Base-by-base conservation (phyloP, 2,329 filamentous ascomycete species). In the Ceratocystis smalleyi region DNA sequence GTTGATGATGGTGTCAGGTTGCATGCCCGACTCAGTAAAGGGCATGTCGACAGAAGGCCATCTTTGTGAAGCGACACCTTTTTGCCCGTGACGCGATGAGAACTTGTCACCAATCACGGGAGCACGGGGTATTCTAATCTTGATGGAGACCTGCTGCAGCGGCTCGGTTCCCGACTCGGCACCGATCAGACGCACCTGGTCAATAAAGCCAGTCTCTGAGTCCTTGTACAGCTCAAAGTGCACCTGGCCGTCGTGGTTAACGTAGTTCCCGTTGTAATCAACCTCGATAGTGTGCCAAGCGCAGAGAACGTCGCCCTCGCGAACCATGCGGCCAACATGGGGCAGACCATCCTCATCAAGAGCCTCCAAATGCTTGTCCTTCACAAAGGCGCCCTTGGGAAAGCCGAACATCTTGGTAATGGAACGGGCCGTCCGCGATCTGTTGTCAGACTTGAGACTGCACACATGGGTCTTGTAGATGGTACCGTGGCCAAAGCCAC, bases 81-180 rank as follows among this genome's bases (percentile, higher is more conserved):
- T 99, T 74, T 99, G 94, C 67, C 94, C 94, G 79, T 99, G 94
- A 68, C 94, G 87, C 59, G 94, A 99, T 10, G 94, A 97, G 78
- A 99, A 99, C 76, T 99, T 99, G 81, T 99, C 94, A 74, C 94
- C 94, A 66, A 99, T 96, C 69, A 96, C 81, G 5, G 94, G 94
- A 19, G 88, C 85, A 71, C 94, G 87, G 49, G 94, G 92, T 68
- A 97, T 82, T 43, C 94, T 88, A 70, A 96, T 87, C 76, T 96
- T 97, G 78, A 99, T 83, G 66, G 90, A 95, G 70, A 99, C 81
- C 15, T 87, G 86, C 76, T 97, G 92, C 68, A 87, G 84, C 2
- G 89, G 90, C 72, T 95, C 90, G 64, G 82, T 84, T 68, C 89
- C 91, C 51, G 81, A 84, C 72, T 97, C 92, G 66, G 86, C 86